Base-by-base conservation (phyloP, 2,329 filamentous ascomycete species). In the Rasamsonia emersonii region DNA sequence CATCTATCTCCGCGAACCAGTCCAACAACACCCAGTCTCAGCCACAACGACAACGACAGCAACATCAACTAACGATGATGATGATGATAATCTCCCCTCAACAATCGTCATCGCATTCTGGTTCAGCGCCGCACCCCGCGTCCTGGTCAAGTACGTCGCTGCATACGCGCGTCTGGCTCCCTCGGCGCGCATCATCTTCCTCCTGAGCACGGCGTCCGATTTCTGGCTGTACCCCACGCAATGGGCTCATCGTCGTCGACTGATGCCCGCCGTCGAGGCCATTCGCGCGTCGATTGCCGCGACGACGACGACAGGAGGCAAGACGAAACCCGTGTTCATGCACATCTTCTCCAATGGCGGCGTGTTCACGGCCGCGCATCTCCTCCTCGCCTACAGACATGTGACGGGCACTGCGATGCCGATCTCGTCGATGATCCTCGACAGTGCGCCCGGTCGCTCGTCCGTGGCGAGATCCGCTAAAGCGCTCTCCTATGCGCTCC, bases 341-440 rank as follows among this genome's bases (percentile, higher is more conserved):
- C 67, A 71, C 46, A 49, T 63, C 34, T 71, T 71, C 50, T 70
- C 65, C 14, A 69, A 71, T 37, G 68, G 67, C 16, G 68, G 68
- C 10, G 47, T 59, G 13, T 54, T 58, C 30, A 60, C 60, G 4
- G 49, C 55, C 3, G 49, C 48, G 4, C 46, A 57, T 16, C 38
- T 71, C 5, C 56, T 67, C 2, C 39, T 46, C 10, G 41, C 49
- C 7, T 70, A 65, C 43, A 54, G 42, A 5, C 25, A 41, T 10
- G 40, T 43, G 2, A 62, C 52, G 1, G 54, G 54, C 0, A 36
- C 38, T 2, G 37, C 54, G 4, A 35, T 70, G 4, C 62, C 61
- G 3, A 37, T 64, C 4, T 58, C 54, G 2, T 58, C 56, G 1
- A 55, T 64, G 38, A 40, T 71, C 2, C 38, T 70, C 18, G 68